phyloP scores from a whole-genome alignment of 2,329 filamentous ascomycete genomes.

The Monilinia laxa region DNA sequence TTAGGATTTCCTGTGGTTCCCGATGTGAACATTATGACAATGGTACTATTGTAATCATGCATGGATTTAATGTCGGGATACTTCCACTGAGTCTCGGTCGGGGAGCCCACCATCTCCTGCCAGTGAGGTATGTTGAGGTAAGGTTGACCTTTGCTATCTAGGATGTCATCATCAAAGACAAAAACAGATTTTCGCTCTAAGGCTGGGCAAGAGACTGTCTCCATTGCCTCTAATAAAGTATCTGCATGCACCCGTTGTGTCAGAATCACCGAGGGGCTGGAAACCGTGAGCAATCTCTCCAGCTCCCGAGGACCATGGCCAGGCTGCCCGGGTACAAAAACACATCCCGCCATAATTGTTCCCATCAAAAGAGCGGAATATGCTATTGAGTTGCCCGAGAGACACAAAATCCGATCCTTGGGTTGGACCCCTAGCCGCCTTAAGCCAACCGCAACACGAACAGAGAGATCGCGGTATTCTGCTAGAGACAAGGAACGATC shows the following conservation, averaged over 20 bases:
- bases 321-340: conserved; percentile 6
- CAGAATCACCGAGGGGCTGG: background rate
- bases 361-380: background rate
- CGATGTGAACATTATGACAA: conserved; percentile 12
- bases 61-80: background rate
- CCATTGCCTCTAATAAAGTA: too few relatives aligned
- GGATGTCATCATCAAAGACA: background rate
- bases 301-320: background rate
- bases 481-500: background rate
- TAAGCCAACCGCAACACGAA: background rate
- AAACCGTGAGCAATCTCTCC: background rate
- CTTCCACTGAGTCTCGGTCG: background rate
- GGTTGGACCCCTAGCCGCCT: background rate
- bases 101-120: background rate
- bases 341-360: background rate
- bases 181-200: background rate
- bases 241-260: background rate
- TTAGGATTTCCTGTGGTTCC: background rate
- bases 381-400: conserved; percentile 1
- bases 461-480: background rate
- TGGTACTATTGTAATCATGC: conserved; percentile 12
- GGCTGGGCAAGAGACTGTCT: background rate
- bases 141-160: background rate
- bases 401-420: background rate
- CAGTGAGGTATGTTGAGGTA: conserved; percentile 10